Base-by-base conservation (phyloP, 345 rosid species). In the Murraya paniculata region DNA sequence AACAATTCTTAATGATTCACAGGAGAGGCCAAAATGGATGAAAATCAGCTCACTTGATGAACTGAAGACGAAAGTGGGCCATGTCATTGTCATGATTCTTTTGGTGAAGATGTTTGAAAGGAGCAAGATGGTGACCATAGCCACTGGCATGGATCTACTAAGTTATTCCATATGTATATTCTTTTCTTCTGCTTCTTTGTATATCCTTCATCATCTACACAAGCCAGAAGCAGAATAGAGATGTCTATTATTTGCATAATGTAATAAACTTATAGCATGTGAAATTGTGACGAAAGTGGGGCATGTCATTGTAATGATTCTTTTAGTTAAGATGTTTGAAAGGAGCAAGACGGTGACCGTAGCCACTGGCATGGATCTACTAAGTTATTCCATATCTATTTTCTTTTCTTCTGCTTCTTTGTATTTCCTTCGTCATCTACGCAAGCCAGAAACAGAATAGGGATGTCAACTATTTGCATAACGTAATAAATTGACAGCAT, bases 21-120 rank as follows among this genome's bases (percentile, higher is more conserved):
- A 88, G 88, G 97, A 88, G 87, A 92, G 97, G 74, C 98, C 98
- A 1, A 93, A 93, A 70, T 93, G 99, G 98, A 95, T 95, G 97
- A 91, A 91, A 82, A 95, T 95, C 64, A 87, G 97, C 84, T 93
- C 96, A 9, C 87, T 92, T 0, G 97, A 93, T 68, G 97, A 93
- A 82, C 91, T 93, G 68, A 95, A 92, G 87, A 93, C 99, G 19
- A 95, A 92, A 89, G 92, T 92, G 14, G 98, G 99, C 33, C 98
- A 95, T 81, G 97, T 93, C 41, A 95, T 95, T 31, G 99, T 95
- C 1, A 95, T 95, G 98, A 93, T 95, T 82, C 92, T 93, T 28
- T 64, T 95, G 11, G 98, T 95, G 84, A 95, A 95, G 90, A 95
- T 95, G 99, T 91, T 93, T 64, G 99, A 93, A 84, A 90, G 93